Evolutionary conservation across 2,329 filamentous ascomycete genomes (phyloP).

Genomic region (Penicillium janthinellum): DNA sequence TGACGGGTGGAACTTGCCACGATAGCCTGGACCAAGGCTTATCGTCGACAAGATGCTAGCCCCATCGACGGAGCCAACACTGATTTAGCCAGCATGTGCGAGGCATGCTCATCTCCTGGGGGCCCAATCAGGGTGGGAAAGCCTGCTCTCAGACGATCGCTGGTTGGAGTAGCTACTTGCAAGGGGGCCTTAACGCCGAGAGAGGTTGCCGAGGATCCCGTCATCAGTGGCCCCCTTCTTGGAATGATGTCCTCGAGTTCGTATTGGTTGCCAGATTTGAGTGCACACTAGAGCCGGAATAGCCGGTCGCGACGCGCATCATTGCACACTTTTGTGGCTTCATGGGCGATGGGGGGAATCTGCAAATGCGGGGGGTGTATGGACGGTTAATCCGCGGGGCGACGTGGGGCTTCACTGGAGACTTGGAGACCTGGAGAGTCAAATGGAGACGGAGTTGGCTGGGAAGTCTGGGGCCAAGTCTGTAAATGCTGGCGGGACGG

Average conservation of each 20-base stretch:
- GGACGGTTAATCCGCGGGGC: slow-evolving; percentile 1
- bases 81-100: not conserved
- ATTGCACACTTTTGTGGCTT: not conserved
- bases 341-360: too few species aligned
- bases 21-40: not conserved
- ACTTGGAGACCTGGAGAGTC: too few species aligned
- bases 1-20: slow-evolving; percentile 2
- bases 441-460: not conserved
- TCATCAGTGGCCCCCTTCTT: not conserved
- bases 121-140: not conserved
- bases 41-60: not conserved
- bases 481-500: too few species aligned
- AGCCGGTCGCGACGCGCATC: not conserved
- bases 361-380: not conserved
- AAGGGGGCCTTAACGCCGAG: not conserved
- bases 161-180: not conserved
- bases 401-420: slow-evolving; percentile 8
- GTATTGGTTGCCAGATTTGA: not conserved
- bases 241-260: not conserved
- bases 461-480: too few species aligned
- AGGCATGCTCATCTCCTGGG: not conserved
- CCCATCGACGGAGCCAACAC: not conserved
- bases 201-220: not conserved
- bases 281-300: not conserved
- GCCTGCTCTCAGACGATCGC: not conserved